Conservation (phyloP, 805 yeast genomes). For the Saccharomyces mikatae region DNA sequence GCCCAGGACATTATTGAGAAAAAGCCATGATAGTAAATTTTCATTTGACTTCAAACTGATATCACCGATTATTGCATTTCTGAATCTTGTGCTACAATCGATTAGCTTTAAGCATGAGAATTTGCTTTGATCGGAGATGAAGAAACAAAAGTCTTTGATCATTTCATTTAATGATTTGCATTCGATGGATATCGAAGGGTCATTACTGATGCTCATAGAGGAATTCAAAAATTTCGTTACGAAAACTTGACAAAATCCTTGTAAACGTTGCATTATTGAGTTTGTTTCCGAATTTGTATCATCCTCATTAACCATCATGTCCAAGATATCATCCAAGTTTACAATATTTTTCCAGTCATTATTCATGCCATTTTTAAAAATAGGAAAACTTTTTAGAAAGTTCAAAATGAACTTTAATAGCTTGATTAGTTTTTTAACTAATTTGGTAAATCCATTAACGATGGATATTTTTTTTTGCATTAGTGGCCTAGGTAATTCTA, state of each 20-base stretch:
- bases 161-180: constrained; percentile 4
- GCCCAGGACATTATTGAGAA: constrained; percentile 12
- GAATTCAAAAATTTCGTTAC: constrained; percentile 7
- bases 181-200: constrained; percentile 1
- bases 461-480: constrained; percentile 44
- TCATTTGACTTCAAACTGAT: constrained; percentile 14
- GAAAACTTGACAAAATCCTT: background rate
- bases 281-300: constrained; percentile 1
- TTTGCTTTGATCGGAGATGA: constrained; percentile 10
- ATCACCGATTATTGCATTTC: constrained; percentile 23
- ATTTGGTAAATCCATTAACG: constrained; percentile 45
- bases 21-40: constrained; percentile 15
- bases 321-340: constrained; percentile 28
- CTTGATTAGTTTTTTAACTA: constrained; percentile 48
- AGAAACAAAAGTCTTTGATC: constrained; percentile 9
- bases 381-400: constrained; percentile 40
- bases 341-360: constrained; percentile 49
- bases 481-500: constrained; percentile 44
- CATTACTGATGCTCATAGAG: constrained; percentile 4
- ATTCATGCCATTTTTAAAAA: constrained; percentile 44
- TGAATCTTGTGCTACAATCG: constrained; percentile 19
- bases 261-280: background rate
- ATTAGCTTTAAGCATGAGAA: constrained; percentile 14
- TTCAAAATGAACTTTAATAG: constrained; percentile 43
- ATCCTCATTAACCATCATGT: constrained; percentile 15